Percentiles rank a stretch among this genome's conserved stretches.
phyloP scores from a whole-genome alignment of 1,139 yeast species.

The Diutina siamensis region DNA sequence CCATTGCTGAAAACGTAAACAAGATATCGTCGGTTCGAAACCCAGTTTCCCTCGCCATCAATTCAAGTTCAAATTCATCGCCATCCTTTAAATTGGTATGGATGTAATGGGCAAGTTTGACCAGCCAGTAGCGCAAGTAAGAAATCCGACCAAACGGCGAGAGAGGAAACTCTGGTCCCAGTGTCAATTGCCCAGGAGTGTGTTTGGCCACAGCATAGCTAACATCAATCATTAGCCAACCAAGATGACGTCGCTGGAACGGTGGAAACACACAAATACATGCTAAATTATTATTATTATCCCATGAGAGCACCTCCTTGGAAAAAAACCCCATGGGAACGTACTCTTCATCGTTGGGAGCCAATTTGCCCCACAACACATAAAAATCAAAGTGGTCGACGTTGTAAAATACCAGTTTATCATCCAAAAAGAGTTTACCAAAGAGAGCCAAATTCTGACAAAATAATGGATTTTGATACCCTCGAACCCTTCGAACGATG shows the following conservation, averaged over 20 bases:
- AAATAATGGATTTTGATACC: slow-evolving; percentile 49
- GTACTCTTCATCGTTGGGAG: neutral
- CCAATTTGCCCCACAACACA: slow-evolving; percentile 40
- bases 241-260: slow-evolving; percentile 68
- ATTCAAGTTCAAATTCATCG: slow-evolving; percentile 19
- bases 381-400: slow-evolving; percentile 75
- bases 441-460: slow-evolving; percentile 77
- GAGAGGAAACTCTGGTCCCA: slow-evolving; percentile 90
- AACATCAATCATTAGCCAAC: slow-evolving; percentile 70
- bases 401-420: slow-evolving; percentile 76
- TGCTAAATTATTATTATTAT: slow-evolving; percentile 68
- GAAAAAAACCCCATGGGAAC: slow-evolving; percentile 85
- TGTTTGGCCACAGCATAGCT: slow-evolving; percentile 59
- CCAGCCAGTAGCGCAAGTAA: slow-evolving; percentile 72
- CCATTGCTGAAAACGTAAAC: slow-evolving; percentile 51
- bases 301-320: slow-evolving; percentile 76
- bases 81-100: slow-evolving; percentile 6
- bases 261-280: slow-evolving; percentile 91
- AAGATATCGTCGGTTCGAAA: slow-evolving; percentile 61
- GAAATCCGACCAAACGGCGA: slow-evolving; percentile 71
- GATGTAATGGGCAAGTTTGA: slow-evolving; percentile 18
- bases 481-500: slow-evolving; percentile 54
- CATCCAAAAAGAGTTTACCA: slow-evolving; percentile 83
- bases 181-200: slow-evolving; percentile 37
- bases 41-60: slow-evolving; percentile 50